Conservation (phyloP, 2,329 filamentous ascomycete genomes). For the Trichoderma sp. region DNA sequence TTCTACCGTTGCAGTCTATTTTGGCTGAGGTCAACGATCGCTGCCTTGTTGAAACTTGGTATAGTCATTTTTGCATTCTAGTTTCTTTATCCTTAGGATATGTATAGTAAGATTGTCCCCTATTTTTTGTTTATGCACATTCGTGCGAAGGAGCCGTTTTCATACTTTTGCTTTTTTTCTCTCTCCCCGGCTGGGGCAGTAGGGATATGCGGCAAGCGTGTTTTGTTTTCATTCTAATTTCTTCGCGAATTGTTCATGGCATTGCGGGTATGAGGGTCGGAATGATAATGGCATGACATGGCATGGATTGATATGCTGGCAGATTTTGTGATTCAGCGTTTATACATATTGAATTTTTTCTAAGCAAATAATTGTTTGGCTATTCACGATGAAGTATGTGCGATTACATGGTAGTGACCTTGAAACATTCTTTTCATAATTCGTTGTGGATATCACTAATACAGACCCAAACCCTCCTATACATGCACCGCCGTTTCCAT, state of each 20-base stretch:
- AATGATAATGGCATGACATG: background rate
- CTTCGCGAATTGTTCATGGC: background rate
- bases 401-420: background rate
- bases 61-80: background rate
- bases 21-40: background rate
- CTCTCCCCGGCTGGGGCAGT: background rate
- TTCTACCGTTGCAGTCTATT: background rate
- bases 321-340: background rate
- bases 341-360: background rate
- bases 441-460: background rate
- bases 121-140: background rate
- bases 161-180: background rate
- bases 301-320: constrained; percentile 3
- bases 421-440: constrained; percentile 4
- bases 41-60: background rate
- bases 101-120: background rate
- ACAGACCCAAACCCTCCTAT: background rate
- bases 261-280: background rate
- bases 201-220: constrained; percentile 8
- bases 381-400: background rate
- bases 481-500: background rate
- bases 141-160: background rate
- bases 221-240: background rate
- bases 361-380: background rate
- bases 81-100: background rate